phyloP scores from a whole-genome alignment of 257 asterid genomes.

The Nicotiana knightiana region DNA sequence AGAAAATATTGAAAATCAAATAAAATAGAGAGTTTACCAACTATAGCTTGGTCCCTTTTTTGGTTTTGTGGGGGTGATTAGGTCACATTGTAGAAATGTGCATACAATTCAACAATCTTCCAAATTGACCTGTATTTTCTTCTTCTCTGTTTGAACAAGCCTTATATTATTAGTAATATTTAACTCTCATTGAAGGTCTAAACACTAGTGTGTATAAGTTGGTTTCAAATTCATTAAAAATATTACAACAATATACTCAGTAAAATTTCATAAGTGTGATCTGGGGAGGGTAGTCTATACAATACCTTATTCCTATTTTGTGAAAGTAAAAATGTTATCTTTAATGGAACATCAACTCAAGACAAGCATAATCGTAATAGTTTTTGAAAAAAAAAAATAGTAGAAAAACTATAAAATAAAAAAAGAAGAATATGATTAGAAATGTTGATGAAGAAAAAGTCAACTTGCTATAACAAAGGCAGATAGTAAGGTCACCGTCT shows the following conservation, averaged over 20 bases:
- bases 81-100: background rate
- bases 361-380: no score
- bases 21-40: constrained; percentile 9
- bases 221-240: background rate
- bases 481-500: background rate
- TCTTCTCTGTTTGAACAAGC: background rate
- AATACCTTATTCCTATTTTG: no score
- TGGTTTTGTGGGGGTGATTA: background rate
- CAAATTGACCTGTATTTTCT: background rate
- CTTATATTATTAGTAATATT: background rate
- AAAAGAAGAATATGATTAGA: background rate
- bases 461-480: background rate
- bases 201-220: background rate
- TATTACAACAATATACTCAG: no score
- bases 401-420: no score
- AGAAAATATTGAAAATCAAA: background rate
- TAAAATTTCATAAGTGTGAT: no score
- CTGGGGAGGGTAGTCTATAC: no score
- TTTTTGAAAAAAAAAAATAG: no score
- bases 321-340: no score
- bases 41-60: background rate
- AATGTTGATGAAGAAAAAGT: background rate
- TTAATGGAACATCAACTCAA: no score
- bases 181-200: no score
- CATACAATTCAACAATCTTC: background rate